Evolutionary conservation across 257 asterid genomes (phyloP), one percentile per base, ranked within the genome.

Genomic region (Solanum corneliomulleri): DNA sequence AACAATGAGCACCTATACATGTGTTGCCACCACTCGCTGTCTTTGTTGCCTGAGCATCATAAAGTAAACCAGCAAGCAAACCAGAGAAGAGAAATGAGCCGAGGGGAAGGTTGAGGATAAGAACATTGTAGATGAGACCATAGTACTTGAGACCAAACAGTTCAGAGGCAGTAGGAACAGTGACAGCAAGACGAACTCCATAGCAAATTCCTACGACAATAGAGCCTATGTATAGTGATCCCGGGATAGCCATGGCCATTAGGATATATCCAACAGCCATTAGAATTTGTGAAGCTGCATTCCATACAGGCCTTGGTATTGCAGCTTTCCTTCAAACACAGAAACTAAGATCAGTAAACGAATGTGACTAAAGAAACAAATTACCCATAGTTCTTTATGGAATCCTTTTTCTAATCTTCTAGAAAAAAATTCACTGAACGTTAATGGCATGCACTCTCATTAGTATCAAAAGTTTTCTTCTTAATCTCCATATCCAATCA

Each of bases 41-140:
- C 7, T 25, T 31, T 3, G 92, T 93, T 2, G 97, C 95, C 92
- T 93, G 86, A 0, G 95, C 87, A 16, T 95, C 98, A 29, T 95
- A 94, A 31, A 93, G 35, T 85, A 81, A 69, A 7, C 98, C 98
- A 1, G 98, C 98, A 8, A 95, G 94, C 87, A 94, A 68, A 60
- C 98, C 98, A 3, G 98, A 95, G 85, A 95, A 95, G 70, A 95
- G 92, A 90, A 94, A 95, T 3, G 98, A 94, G 66, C 98, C 95
- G 7, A 95, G 87, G 1, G 98, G 96, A 44, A 92, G 98, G 69
- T 94, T 94, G 64, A 95, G 94, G 78, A 93, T 92, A 35, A 95
- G 92, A 12, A 95, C 91, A 89, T 94, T 95, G 93, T 93, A 94
- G 15, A 94, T 90, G 83, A 95, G 96, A 10, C 98, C 98, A 33